A percentile compares a stretch with the other conserved stretches of the same genome.
phyloP scores from a whole-genome alignment of 139 green algal species.

The Chlamydomonas sp. region DNA sequence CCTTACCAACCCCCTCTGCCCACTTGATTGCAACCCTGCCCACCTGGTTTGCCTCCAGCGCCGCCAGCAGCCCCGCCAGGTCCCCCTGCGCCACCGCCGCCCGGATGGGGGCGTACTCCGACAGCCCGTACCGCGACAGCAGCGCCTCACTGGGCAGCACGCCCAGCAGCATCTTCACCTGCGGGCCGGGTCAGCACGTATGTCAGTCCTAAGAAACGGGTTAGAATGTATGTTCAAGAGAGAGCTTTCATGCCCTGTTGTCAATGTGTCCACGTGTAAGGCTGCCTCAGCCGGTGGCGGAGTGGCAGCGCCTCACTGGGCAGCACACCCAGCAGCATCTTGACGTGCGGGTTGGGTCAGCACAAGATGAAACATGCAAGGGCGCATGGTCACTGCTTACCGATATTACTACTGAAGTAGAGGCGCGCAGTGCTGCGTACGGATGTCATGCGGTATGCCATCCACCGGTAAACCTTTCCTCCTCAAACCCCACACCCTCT shows the following conservation, averaged over 20 bases:
- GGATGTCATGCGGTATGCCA: no score
- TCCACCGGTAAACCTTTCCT: no score
- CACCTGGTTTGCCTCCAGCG: slow-evolving; percentile 36
- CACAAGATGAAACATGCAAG: not conserved
- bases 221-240: no score
- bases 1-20: not conserved
- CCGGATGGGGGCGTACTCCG: slow-evolving; percentile 47
- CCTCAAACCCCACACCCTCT: no score
- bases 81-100: slow-evolving; percentile 40
- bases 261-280: not conserved
- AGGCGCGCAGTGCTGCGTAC: no score
- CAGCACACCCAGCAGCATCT: slow-evolving; percentile 56
- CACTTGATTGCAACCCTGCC: not conserved
- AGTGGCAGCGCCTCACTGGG: slow-evolving; percentile 41
- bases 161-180: slow-evolving; percentile 59
- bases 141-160: slow-evolving; percentile 46
- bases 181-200: not conserved
- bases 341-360: slow-evolving; percentile 22
- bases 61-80: slow-evolving; percentile 44
- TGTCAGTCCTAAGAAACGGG: no score
- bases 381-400: no score
- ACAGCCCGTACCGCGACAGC: slow-evolving; percentile 38
- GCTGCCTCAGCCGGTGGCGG: slow-evolving; percentile 37
- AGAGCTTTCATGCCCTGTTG: no score
- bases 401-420: no score